phyloP scores from a whole-genome alignment of 1,139 yeast species.

The Sporopachydermia cereana region DNA sequence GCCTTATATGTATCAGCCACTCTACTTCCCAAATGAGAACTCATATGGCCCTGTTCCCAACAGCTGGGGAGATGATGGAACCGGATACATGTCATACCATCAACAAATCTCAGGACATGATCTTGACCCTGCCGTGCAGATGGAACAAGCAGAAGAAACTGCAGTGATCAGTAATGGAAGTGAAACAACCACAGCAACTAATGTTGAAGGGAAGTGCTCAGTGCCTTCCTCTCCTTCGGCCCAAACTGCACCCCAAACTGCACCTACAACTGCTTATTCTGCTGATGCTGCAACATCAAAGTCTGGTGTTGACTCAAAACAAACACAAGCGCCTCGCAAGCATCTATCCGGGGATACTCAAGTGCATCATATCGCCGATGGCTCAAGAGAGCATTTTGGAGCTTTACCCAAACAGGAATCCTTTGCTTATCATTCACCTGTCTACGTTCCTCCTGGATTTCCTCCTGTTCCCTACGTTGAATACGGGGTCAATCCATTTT shows the following conservation, averaged over 20 bases:
- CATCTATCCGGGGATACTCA: no score
- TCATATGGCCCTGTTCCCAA: no score
- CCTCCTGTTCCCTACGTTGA: constrained; percentile 2
- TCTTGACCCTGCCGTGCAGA: no score
- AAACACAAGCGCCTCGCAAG: no score
- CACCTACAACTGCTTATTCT: constrained; percentile 4
- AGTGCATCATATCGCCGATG: neutral
- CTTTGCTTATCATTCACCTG: neutral
- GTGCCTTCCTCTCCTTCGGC: constrained; percentile 1
- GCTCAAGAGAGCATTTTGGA: neutral
- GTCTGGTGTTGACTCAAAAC: no score
- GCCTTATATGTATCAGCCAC: neutral
- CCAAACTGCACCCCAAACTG: neutral
- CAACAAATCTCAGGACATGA: no score
- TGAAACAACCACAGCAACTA: no score
- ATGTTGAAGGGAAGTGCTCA: neutral
- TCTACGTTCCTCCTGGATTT: constrained; percentile 2
- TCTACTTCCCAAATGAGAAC: neutral
- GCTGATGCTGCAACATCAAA: neutral
- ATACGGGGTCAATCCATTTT: constrained; percentile 4
- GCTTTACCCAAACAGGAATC: neutral
- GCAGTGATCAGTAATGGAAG: no score
- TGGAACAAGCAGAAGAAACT: no score
- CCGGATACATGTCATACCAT: no score
- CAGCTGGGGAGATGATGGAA: no score